These are phyloP conservation scores for Ophiostoma populinum DNA, from an alignment of 2,329 filamentous ascomycete genomes.

Conservation along the genomic window DNA sequence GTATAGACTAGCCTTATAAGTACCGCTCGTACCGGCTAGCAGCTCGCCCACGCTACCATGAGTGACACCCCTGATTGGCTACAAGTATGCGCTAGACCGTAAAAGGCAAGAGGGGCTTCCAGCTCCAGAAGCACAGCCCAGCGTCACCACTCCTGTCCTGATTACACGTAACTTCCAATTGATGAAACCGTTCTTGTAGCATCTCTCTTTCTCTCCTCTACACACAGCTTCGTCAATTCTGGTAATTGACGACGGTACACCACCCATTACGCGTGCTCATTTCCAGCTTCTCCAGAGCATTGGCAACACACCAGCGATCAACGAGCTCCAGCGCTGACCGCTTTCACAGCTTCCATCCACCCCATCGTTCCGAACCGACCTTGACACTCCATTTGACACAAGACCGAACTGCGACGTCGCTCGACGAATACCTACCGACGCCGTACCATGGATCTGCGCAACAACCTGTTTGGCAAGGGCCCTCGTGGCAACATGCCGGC, in stretches of 20 bases:
- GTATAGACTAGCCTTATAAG: no score
- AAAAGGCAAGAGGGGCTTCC: background rate
- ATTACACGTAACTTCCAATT: conserved; percentile 1
- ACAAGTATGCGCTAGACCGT: background rate
- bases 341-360: no score
- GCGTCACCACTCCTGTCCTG: conserved; percentile 2
- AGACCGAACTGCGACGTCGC: no score
- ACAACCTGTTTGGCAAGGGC: conserved; percentile 27
- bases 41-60: background rate
- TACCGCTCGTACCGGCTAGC: no score
- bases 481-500: conserved; percentile 18
- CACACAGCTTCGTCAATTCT: background rate
- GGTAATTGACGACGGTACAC: no score
- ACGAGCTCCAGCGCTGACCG: no score
- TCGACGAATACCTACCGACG: background rate
- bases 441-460: conserved; percentile 22
- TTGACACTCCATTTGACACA: no score
- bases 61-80: no score
- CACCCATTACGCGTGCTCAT: no score
- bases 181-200: background rate
- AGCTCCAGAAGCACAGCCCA: conserved; percentile 1
- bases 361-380: no score
- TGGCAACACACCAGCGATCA: no score
- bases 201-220: background rate
- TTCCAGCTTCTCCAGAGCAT: no score